phyloP scores from a whole-genome alignment of 2,329 filamentous ascomycete species.

The Verticillium tricorpus region DNA sequence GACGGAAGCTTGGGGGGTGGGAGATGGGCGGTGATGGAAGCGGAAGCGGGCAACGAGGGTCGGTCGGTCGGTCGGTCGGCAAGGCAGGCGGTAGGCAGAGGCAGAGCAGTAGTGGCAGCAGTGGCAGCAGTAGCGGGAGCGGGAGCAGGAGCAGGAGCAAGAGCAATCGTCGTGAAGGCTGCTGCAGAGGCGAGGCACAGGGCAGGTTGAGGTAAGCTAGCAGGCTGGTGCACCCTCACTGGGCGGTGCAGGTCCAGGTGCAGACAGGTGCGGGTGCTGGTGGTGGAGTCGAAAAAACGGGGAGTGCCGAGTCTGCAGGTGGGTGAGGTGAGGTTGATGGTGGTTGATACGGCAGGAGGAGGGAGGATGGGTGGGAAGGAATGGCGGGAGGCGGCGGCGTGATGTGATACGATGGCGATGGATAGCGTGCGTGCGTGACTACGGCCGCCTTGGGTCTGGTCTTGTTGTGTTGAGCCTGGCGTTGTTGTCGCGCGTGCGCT shows the following conservation, averaged over 20 bases:
- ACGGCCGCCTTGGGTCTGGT: neutral
- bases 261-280: neutral
- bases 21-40: slow-evolving; percentile 2
- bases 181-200: neutral
- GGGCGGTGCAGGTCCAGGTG: neutral
- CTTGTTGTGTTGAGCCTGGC: neutral
- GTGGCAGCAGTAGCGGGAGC: neutral
- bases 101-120: neutral
- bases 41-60: slow-evolving; percentile 3
- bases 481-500: neutral
- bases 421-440: neutral
- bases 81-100: neutral
- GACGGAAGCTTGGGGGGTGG: slow-evolving; percentile 10
- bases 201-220: neutral
- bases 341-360: slow-evolving; percentile 1
- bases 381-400: neutral
- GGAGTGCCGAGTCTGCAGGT: neutral
- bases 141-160: neutral
- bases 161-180: neutral
- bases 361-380: neutral
- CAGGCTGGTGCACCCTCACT: slow-evolving; percentile 5
- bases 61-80: neutral
- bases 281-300: neutral
- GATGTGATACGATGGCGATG: neutral
- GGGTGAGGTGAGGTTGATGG: slow-evolving; percentile 5